Percentiles rank a stretch among this genome's conserved stretches.
These are phyloP conservation scores for Phytophthora melonis DNA, from an alignment of 352 stramenopile species.

Conservation along the genomic window DNA sequence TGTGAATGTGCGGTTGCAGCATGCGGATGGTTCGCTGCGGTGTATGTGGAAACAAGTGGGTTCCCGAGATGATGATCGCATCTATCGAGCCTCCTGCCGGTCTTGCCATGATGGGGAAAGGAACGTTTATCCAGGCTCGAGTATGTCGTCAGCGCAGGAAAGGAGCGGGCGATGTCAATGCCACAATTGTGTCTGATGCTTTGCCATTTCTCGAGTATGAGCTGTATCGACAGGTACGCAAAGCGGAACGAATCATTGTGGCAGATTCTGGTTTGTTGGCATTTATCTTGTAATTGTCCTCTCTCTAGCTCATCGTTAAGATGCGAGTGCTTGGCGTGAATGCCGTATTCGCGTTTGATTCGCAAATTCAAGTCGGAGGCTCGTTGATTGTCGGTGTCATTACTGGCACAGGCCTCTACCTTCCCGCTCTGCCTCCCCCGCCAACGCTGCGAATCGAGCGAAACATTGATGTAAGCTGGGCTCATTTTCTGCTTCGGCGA, in stretches of 20 bases:
- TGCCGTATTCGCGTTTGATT: constrained; percentile 95
- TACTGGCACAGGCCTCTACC: constrained; percentile 92
- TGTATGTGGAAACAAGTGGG: constrained; percentile 98
- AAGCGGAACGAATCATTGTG: not conserved
- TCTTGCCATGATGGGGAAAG: constrained; percentile 90
- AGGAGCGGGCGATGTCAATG: constrained; percentile 94
- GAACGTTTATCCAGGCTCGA: constrained; percentile 96
- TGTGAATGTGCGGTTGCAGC: constrained; percentile 36
- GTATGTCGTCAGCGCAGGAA: constrained; percentile 95
- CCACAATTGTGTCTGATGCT: constrained; percentile 96
- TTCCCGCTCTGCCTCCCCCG: constrained; percentile 95
- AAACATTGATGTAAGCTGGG: constrained; percentile 90
- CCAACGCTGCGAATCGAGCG: constrained; percentile 94
- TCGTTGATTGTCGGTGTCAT: constrained; percentile 92
- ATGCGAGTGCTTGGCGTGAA: constrained; percentile 97
- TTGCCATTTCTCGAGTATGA: constrained; percentile 99
- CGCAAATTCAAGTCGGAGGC: constrained; percentile 92
- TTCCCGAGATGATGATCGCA: constrained; percentile 95
- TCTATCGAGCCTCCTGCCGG: constrained; percentile 88
- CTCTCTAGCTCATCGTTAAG: constrained; percentile 79
- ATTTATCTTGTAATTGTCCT: not conserved
- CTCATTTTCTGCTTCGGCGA: not conserved
- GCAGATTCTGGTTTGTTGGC: not conserved
- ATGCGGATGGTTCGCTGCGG: constrained; percentile 98
- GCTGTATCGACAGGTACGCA: constrained; percentile 94